Conservation (phyloP, 2,329 filamentous ascomycete genomes). For the Triangularia setosa region DNA sequence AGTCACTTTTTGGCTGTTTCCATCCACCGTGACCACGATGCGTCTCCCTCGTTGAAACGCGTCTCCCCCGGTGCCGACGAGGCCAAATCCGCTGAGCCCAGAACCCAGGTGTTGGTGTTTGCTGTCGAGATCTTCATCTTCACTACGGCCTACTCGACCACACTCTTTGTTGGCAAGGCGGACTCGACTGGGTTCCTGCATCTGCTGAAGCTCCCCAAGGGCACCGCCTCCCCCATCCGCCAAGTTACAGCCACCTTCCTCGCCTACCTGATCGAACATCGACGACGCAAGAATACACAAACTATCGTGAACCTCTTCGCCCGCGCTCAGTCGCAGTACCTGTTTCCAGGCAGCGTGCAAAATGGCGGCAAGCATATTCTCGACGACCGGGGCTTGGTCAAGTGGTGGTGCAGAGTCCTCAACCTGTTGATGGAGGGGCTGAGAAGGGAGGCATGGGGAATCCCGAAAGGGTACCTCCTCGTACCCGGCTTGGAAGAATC, state of each 20-base stretch:
- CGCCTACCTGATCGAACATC: constrained; percentile 64
- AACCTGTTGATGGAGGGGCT: constrained; percentile 64
- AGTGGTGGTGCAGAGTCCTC: constrained; percentile 91
- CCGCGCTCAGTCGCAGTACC: constrained; percentile 84
- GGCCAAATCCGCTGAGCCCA: constrained; percentile 26
- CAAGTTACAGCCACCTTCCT: constrained; percentile 73
- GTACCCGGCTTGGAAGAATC: constrained; percentile 82
- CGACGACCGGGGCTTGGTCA: constrained; percentile 83
- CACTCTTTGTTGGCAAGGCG: constrained; percentile 92
- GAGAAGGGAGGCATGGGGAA: constrained; percentile 38
- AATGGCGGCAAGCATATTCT: constrained; percentile 85
- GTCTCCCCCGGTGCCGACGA: constrained; percentile 23
- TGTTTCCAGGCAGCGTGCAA: constrained; percentile 88
- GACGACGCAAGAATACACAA: constrained; percentile 60
- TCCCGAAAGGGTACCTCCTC: constrained; percentile 72
- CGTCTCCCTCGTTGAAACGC: constrained; percentile 15
- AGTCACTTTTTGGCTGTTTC: constrained; percentile 67
- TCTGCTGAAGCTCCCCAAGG: constrained; percentile 58
- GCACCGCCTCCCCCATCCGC: constrained; percentile 69
- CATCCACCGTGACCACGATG: constrained; percentile 32
- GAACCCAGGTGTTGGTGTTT: constrained; percentile 63
- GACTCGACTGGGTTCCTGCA: constrained; percentile 89
- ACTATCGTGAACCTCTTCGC: constrained; percentile 88
- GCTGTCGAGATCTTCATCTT: constrained; percentile 88
- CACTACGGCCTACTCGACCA: constrained; percentile 73